phyloP scores from a whole-genome alignment of 495 filamentous ascomycete genomes.

The Trichocladium antarcticum region DNA sequence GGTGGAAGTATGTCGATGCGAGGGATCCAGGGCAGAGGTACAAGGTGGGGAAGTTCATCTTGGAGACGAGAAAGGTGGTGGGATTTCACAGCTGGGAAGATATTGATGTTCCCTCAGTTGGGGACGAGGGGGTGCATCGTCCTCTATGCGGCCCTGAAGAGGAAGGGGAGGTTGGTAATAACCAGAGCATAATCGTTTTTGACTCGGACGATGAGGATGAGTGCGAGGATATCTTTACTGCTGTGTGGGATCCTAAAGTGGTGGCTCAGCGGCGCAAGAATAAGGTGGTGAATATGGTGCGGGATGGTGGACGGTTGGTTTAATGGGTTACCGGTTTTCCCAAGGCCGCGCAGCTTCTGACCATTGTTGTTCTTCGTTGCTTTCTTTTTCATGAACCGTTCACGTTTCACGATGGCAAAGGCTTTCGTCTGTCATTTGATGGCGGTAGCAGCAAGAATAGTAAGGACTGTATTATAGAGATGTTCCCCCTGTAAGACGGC shows the following conservation, averaged over 20 bases:
- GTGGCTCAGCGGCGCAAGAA: constrained; percentile 53
- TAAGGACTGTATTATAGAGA: no score
- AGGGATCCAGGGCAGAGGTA: constrained; percentile 73
- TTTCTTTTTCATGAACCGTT: no score
- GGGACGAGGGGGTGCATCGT: background rate
- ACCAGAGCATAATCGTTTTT: constrained; percentile 49
- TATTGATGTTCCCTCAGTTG: constrained; percentile 7
- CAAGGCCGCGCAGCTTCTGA: no score
- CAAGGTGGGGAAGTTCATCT: constrained; percentile 93
- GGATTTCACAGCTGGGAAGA: constrained; percentile 60
- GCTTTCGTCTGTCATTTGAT: no score
- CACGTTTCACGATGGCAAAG: no score
- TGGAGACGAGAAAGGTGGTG: constrained; percentile 70
- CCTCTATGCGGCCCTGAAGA: background rate
- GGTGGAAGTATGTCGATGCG: constrained; percentile 91
- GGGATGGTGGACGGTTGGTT: background rate
- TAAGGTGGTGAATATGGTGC: constrained; percentile 31
- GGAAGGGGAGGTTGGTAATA: constrained; percentile 6
- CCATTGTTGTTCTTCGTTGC: no score
- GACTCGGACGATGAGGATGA: constrained; percentile 91
- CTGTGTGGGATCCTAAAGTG: constrained; percentile 65
- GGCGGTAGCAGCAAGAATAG: no score
- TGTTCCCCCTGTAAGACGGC: no score
- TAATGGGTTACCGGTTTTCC: background rate
- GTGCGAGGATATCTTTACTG: constrained; percentile 85